Evolutionary conservation across 2,329 filamentous ascomycete genomes (phyloP), one percentile per base, ranked within the genome.

Genomic region (Diplodia intermedia): DNA sequence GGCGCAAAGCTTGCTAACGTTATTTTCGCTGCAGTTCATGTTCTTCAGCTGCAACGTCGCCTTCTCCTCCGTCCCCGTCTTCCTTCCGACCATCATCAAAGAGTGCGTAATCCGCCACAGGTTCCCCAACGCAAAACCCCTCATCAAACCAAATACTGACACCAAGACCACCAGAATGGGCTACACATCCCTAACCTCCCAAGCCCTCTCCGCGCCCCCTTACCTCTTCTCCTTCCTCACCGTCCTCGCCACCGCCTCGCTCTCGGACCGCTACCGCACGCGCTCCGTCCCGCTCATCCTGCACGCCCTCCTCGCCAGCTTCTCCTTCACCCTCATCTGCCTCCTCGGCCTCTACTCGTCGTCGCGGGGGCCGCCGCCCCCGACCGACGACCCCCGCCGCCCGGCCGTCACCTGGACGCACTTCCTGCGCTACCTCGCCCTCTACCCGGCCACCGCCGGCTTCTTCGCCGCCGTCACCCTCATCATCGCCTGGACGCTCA

Each of bases 41-140:
- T 92, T 96, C 83, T 93, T 96, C 82, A 88, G 90, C 78, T 89
- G 91, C 75, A 97, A 97, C 79, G 90, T 96, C 77, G 91, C 93
- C 14, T 97, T 97, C 82, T 89, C 89, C 74, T 94, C 91, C 26
- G 88, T 97, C 76, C 93, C 93, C 2, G 91, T 95, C 60, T 97
- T 97, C 76, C 85, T 97, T 2, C 93, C 93, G 43, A 93, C 91
- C 29, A 92, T 96, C 70, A 85, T 96, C 56, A 82, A 84, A 69
- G 86, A 90, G 75, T 83, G 73, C 68, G 77, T 73, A 52, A 52
- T 38, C 31, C 11, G n/a, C 23, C 36, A n/a, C 20, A 15, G 20
- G 26, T 20, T 11, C 1, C 31, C 31, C 8, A 9, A 33, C 8
- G 6, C 8, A 6, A 33, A 33, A 33, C 5, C 6, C 31, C 26